Conservation (phyloP, 306 rosid species). For the Nissolia schottii region DNA sequence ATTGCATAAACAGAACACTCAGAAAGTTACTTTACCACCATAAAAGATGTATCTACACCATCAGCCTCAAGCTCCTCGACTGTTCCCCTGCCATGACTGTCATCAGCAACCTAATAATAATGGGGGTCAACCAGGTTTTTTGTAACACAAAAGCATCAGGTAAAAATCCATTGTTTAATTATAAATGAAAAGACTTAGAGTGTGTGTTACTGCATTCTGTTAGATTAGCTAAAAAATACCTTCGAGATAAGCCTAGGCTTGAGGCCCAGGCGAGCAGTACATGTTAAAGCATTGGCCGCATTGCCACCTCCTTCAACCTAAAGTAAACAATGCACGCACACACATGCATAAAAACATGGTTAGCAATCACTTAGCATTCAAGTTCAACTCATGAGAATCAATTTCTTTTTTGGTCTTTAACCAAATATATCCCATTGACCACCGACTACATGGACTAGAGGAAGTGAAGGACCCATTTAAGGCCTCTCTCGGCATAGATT, state of each 20-base stretch:
- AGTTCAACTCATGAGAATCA: not conserved
- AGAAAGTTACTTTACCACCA: slow-evolving; percentile 57
- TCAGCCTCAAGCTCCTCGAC: slow-evolving; percentile 65
- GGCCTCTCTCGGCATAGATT: too few relatives aligned
- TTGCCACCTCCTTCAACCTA: slow-evolving; percentile 92
- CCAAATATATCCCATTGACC: too few relatives aligned
- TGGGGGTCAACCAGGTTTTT: not conserved
- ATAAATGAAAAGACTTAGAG: not conserved
- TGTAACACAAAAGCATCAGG: too few relatives aligned
- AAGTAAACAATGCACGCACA: slow-evolving; percentile 5
- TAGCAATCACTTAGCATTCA: too few relatives aligned
- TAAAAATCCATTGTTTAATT: too few relatives aligned
- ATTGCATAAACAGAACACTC: not conserved
- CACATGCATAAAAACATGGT: not conserved
- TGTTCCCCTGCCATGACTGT: slow-evolving; percentile 62
- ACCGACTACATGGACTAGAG: too few relatives aligned
- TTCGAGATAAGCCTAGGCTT: slow-evolving; percentile 69
- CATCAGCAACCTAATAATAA: slow-evolving; percentile 55
- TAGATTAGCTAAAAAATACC: slow-evolving; percentile 34
- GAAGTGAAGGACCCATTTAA: too few relatives aligned
- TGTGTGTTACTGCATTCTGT: not conserved
- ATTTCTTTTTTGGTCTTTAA: too few relatives aligned
- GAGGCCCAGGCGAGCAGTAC: slow-evolving; percentile 71
- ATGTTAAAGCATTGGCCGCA: slow-evolving; percentile 69
- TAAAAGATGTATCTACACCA: slow-evolving; percentile 66